Conservation (phyloP, 2,329 filamentous ascomycete species). For the Sarocladium kiliense region DNA sequence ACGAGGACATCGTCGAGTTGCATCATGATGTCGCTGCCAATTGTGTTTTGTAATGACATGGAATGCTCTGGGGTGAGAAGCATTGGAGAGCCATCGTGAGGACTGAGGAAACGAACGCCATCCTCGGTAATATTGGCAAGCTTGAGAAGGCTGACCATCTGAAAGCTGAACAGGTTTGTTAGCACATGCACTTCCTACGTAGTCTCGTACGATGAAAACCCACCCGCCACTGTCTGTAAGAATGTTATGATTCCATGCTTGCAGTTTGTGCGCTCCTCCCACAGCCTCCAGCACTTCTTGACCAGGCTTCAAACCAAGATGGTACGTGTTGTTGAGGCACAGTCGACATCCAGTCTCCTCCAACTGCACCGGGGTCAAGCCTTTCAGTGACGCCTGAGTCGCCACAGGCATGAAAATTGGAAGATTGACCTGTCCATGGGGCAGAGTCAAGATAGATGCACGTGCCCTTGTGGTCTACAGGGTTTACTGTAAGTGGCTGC, state of each 20-base stretch:
- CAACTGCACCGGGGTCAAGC: constrained; percentile 85
- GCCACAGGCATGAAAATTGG: constrained; percentile 99
- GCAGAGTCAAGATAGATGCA: constrained; percentile 79
- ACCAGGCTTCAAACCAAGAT: constrained; percentile 89
- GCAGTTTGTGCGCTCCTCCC: constrained; percentile 88
- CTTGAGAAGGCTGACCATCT: constrained; percentile 96
- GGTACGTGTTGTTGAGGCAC: constrained; percentile 97
- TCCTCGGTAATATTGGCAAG: constrained; percentile 93
- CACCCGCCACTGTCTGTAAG: constrained; percentile 75
- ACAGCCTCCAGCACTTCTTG: constrained; percentile 82
- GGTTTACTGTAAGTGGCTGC: not conserved
- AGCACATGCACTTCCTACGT: not conserved
- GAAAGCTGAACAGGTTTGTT: constrained; percentile 60
- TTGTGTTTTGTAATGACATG: constrained; percentile 91
- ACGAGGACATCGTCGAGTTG: constrained; percentile 97
- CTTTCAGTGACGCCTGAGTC: constrained; percentile 93
- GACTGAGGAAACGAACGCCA: constrained; percentile 91
- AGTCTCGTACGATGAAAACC: constrained; percentile 17
- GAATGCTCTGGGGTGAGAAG: constrained; percentile 96
- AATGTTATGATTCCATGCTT: constrained; percentile 94
- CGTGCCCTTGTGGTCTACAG: constrained; percentile 85
- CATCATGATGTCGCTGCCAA: constrained; percentile 99
- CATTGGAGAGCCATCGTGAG: constrained; percentile 94
- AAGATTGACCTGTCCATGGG: constrained; percentile 84
- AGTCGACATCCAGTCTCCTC: constrained; percentile 84